Evolutionary conservation across 2,329 filamentous ascomycete species (phyloP), one percentile per base, ranked within the genome.

Genomic region (Diplodia scrobiculata): DNA sequence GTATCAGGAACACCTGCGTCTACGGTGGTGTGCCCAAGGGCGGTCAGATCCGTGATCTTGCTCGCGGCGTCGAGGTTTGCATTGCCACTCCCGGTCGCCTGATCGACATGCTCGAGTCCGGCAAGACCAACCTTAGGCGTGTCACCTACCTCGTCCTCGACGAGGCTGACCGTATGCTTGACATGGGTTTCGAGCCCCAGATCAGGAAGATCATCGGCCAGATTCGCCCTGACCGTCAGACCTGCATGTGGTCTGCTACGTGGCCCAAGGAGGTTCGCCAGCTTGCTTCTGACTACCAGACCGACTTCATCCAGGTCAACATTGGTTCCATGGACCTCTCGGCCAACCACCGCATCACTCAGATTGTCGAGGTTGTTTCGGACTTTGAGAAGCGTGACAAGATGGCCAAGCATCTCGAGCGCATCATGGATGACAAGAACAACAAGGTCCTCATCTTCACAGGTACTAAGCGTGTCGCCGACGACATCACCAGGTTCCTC

Each of bases 181-280:
- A 99, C 83, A 99, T 99, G 95, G 95, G 95, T 87, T 98, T 99
- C 82, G 95, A 99, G 83, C 95, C 95, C 71, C 95, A 98, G 80
- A 98, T 99, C 75, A 92, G 95, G 84, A 98, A 98, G 84, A 98
- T 99, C 71, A 93, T 99, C 72, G 86, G 90, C 70, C 95, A 99
- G 83, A 98, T 98, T 80, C 92, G 95, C 73, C 95, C 95, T 64
- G 95, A 99, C 79, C 90, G 95, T 85, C 95, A 99, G 81, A 99
- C 95, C 69, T 95, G 95, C 84, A 97, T 99, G 92, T 99, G 94
- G 92, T 99, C 95, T 68, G 95, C 95, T 73, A 99, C 95, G 6
- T 99, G 95, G 93, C 95, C 95, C 75, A 97, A 97, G 86, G 94
- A 98, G 80, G 94, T 99, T 72, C 91, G 94, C 75, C 90, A 93